Evolutionary conservation across 352 stramenopile species (phyloP), one percentile per base, ranked within the genome.

Genomic region (Pythium insidiosum): DNA sequence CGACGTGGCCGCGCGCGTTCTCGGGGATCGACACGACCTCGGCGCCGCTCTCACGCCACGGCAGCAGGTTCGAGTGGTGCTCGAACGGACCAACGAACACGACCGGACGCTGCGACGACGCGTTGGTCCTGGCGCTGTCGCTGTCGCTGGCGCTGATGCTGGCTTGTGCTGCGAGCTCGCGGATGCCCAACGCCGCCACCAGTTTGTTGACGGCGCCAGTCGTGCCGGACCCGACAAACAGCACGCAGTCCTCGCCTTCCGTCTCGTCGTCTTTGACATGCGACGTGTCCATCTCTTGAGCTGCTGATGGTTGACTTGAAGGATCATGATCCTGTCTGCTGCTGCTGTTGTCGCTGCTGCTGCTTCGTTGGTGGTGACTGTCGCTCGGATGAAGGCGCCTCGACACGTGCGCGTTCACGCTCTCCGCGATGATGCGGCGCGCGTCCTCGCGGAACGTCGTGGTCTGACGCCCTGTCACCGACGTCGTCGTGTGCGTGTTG

Each of bases 11-110:
- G 11, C 45, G 46, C 10, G 58, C 56, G 13, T 76, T 58, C 33
- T 85, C 81, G 2, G 69, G 65, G 23, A 97, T 77, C 21, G 58
- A 56, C 19, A 95, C 66, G 18, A 96, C 75, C n/a, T 95, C 74
- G 1, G 76, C 79, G 9, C 48, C 69, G 43, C 73, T 92, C 69
- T 99, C 96, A 36, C 95, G 63, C 95, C 95, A 99, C 4, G 95
- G 95, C 9, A 99, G 61, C 12, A 99, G 55, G 68, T 98, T 99
- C 24, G 89, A 98, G 61, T 99, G 96, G 63, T 99, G 95, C 60
- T 98, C 96, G 46, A 96, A 98, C 5, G 95, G 95, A 31, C 89
- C 77, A 13, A 89, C 86, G 38, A 97, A 90, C 42, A 98, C 85
- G 6, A 97, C 78, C 0, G 91, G 76, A 0, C 46, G 75, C 60